phyloP scores from a whole-genome alignment of 768 basidiomycete genomes.

The Phlebiopsis gigantea region DNA sequence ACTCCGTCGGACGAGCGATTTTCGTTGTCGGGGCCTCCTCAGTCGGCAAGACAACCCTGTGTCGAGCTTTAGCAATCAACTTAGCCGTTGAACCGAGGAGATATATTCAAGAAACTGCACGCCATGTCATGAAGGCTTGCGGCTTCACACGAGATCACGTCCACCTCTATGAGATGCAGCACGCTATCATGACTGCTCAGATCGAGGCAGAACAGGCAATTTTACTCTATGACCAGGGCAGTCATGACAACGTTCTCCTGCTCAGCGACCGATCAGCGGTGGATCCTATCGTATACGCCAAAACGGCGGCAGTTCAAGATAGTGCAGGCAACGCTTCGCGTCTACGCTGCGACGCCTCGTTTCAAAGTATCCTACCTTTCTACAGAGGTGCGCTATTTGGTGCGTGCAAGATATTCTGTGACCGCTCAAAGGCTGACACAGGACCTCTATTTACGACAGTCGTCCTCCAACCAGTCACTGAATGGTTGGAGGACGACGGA shows the following conservation, averaged over 20 bases:
- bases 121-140: conserved; percentile 45
- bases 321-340: conserved; percentile 30
- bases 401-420: conserved; percentile 3
- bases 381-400: conserved; percentile 44
- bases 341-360: conserved; percentile 33
- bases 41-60: conserved; percentile 68
- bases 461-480: conserved; percentile 47
- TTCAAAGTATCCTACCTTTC: conserved; percentile 35
- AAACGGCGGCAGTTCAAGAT: conserved; percentile 40
- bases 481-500: conserved; percentile 63
- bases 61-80: conserved; percentile 41
- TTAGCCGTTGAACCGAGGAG: conserved; percentile 30
- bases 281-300: conserved; percentile 57
- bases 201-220: conserved; percentile 35
- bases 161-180: conserved; percentile 52
- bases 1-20: too few species aligned
- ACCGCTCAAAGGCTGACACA: not conserved
- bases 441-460: conserved; percentile 22
- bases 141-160: conserved; percentile 52
- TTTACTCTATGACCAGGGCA: too few species aligned
- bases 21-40: conserved; percentile 35
- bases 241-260: too few species aligned
- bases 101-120: conserved; percentile 57
- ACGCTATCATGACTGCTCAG: conserved; percentile 56
- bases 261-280: conserved; percentile 62